Conservation (phyloP, 768 basidiomycete species). For the Suillus americanus region DNA sequence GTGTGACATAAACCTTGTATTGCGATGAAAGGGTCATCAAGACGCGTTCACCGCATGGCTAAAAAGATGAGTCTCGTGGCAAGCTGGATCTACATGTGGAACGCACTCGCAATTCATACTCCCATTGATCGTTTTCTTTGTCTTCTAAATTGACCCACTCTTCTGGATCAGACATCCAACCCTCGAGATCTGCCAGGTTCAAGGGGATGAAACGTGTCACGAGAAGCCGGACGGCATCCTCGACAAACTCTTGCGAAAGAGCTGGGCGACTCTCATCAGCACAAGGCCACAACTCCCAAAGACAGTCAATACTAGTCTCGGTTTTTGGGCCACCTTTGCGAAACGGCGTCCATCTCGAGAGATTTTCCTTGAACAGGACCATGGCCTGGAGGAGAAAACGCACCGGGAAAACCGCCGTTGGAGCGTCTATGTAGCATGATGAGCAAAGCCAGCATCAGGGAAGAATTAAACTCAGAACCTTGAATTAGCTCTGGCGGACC, state of each 20-base stretch:
- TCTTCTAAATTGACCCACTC: slow-evolving; percentile 93
- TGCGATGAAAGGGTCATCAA: slow-evolving; percentile 75
- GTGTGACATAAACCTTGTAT: slow-evolving; percentile 67
- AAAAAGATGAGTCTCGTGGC: slow-evolving; percentile 3
- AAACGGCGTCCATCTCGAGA: slow-evolving; percentile 72
- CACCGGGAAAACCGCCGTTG: slow-evolving; percentile 67
- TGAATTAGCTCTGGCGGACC: slow-evolving; percentile 51
- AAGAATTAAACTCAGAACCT: slow-evolving; percentile 40
- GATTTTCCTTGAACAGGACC: slow-evolving; percentile 82
- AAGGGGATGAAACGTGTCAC: slow-evolving; percentile 86
- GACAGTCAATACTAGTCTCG: slow-evolving; percentile 47
- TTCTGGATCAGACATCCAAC: slow-evolving; percentile 88
- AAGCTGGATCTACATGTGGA: slow-evolving; percentile 2
- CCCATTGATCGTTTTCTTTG: slow-evolving; percentile 89
- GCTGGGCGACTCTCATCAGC: slow-evolving; percentile 37
- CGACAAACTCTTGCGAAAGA: slow-evolving; percentile 67
- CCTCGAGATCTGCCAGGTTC: slow-evolving; percentile 75
- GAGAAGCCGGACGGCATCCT: slow-evolving; percentile 71
- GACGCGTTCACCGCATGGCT: slow-evolving; percentile 96
- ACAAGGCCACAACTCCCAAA: slow-evolving; percentile 1
- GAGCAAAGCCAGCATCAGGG: not conserved
- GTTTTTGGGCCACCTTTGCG: slow-evolving; percentile 62
- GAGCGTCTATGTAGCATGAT: slow-evolving; percentile 47
- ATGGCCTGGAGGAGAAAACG: slow-evolving; percentile 82
- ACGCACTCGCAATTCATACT: slow-evolving; percentile 85